Evolutionary conservation across 495 filamentous ascomycete species (phyloP), one percentile per base, ranked within the genome.

Genomic region (Hypoxylon fuscum): DNA sequence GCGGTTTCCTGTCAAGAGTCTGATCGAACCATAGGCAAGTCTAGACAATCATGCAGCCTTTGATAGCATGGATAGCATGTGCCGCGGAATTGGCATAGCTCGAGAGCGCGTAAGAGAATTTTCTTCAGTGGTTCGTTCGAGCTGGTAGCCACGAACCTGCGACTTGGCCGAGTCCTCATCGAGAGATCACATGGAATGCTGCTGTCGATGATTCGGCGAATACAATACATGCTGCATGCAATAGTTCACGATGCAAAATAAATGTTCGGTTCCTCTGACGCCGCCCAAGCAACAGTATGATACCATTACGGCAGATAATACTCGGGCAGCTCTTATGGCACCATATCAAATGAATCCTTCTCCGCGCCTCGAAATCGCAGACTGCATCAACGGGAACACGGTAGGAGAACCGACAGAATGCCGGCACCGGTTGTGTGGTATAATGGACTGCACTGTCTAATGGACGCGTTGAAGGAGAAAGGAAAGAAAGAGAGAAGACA

Each of bases 241-340:
- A 15, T 14, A 17, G 18, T 10, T 18, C n/a, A 40, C 3, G 12
- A 37, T 37, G 12, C 12, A 45, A 52, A 38, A 43, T 47, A 18
- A 34, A 78, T 94, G 90, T 94, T 59, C 75, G 89, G 84, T 85
- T 79, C 89, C 88, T 93, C 90, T 93, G 90, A 95, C 90, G 85
- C 91, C 85, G 89, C 86, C 90, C 86, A 85, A 84, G 88, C 88
- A 90, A 92, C 79, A 62, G 79, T 75, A 68, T 64, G 54, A 62
- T 63, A 51, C 69, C 66, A 67, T 58, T 31, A 70, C 65, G 62
- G 62, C 59, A 60, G 59, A 70, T 62, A 87, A 83, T 89, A 82
- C 89, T 79, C 83, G 88, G 90, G 85, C 90, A 90, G 90, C 86
- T 95, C 90, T 93, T 93, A 95, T 92, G 87, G 88, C 79, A 85